Evolutionary conservation across 306 rosid species (phyloP).

Genomic region (Bauhinia variegata): DNA sequence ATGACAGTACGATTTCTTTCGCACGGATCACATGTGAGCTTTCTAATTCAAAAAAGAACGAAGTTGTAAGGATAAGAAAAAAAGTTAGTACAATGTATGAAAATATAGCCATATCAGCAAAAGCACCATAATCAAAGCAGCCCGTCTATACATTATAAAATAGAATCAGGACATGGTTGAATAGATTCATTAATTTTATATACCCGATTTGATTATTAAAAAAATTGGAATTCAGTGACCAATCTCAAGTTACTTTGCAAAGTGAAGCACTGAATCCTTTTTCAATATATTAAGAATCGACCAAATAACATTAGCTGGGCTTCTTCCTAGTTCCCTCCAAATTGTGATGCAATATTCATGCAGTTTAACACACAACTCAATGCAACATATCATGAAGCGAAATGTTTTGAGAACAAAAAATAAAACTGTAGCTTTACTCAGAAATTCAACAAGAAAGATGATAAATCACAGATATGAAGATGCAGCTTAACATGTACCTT

Average conservation of each 20-base stretch:
- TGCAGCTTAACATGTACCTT: conserved; percentile 43
- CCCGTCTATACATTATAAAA: neutral
- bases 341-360: neutral
- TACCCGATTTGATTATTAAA: neutral
- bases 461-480: neutral
- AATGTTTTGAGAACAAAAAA: neutral
- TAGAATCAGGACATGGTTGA: neutral
- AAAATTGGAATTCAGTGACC: neutral
- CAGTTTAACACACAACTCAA: neutral
- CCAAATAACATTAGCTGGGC: neutral
- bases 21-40: neutral
- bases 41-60: neutral
- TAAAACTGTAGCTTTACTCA: neutral
- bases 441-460: neutral
- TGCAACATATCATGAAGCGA: neutral
- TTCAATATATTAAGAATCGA: neutral
- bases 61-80: neutral
- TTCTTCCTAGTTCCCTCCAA: neutral
- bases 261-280: neutral
- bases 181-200: neutral
- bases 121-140: conserved; percentile 13
- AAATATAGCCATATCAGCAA: conserved; percentile 11
- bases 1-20: neutral
- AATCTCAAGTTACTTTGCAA: neutral
- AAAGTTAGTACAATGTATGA: neutral